Percentiles rank a stretch among this genome's conserved stretches.
phyloP scores from a whole-genome alignment of 305 asterid species.

The Rubia tinctorum region DNA sequence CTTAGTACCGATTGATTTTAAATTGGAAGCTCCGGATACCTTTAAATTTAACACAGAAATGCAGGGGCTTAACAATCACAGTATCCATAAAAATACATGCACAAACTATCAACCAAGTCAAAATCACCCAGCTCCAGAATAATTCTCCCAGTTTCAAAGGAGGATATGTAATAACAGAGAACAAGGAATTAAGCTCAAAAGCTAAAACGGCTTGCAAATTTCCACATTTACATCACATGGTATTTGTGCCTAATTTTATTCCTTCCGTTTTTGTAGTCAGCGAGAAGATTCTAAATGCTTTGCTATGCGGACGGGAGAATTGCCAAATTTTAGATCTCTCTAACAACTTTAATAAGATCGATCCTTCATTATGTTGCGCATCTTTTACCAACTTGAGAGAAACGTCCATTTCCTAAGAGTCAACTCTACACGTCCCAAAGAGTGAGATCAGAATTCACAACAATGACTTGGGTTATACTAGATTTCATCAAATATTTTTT shows the following conservation, averaged over 20 bases:
- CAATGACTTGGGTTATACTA: no score
- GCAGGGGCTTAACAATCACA: neutral
- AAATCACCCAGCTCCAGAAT: neutral
- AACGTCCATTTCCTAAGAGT: neutral
- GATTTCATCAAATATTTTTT: no score
- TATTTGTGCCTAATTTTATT: neutral
- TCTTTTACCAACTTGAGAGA: constrained; percentile 1
- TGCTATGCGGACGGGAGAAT: neutral
- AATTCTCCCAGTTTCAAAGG: constrained; percentile 1
- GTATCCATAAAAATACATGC: neutral
- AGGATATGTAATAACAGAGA: neutral
- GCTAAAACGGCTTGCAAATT: constrained; percentile 1
- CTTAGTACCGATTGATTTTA: no score
- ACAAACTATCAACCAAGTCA: neutral
- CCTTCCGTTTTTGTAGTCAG: neutral
- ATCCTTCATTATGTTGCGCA: neutral
- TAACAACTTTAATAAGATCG: neutral
- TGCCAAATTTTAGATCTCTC: neutral
- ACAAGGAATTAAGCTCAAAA: neutral
- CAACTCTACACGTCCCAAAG: neutral
- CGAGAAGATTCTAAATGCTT: neutral
- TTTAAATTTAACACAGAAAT: no score
- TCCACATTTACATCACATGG: constrained; percentile 10
- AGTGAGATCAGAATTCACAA: no score
- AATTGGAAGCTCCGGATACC: no score